Evolutionary conservation across 2,329 filamentous ascomycete species (phyloP).

Genomic region (Xylaria sp.): DNA sequence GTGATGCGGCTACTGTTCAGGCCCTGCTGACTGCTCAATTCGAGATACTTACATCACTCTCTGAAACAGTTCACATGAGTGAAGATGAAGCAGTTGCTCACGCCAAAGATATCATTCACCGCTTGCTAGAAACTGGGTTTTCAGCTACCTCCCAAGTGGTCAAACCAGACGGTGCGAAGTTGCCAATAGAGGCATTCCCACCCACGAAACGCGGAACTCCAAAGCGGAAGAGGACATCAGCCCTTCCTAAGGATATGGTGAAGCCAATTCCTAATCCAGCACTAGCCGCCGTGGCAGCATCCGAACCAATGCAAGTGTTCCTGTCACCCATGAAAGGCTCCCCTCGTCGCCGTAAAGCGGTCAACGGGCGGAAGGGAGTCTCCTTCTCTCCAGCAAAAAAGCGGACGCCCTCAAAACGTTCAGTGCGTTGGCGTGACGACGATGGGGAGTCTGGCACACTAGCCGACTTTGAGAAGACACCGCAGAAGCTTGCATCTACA

Average conservation of each 20-base stretch:
- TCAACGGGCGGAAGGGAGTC: conserved; percentile 74
- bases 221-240: conserved; percentile 71
- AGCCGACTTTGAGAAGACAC: conserved; percentile 92
- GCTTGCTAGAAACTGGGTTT: conserved; percentile 80
- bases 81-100: conserved; percentile 84
- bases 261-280: conserved; percentile 59
- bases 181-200: conserved; percentile 72
- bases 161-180: conserved; percentile 80
- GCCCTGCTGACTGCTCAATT: conserved; percentile 90
- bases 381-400: conserved; percentile 85
- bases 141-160: conserved; percentile 83
- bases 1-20: conserved; percentile 82
- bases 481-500: conserved; percentile 72
- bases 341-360: conserved; percentile 78
- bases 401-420: conserved; percentile 75
- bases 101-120: conserved; percentile 79
- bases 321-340: conserved; percentile 77
- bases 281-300: conserved; percentile 49
- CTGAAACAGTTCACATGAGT: conserved; percentile 82
- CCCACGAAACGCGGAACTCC: conserved; percentile 79
- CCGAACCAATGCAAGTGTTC: conserved; percentile 51
- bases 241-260: conserved; percentile 50
- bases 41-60: conserved; percentile 85
- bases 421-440: conserved; percentile 92
- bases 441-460: conserved; percentile 82